Conservation (phyloP, 768 basidiomycete species). For the Dentipellis fragilis region DNA sequence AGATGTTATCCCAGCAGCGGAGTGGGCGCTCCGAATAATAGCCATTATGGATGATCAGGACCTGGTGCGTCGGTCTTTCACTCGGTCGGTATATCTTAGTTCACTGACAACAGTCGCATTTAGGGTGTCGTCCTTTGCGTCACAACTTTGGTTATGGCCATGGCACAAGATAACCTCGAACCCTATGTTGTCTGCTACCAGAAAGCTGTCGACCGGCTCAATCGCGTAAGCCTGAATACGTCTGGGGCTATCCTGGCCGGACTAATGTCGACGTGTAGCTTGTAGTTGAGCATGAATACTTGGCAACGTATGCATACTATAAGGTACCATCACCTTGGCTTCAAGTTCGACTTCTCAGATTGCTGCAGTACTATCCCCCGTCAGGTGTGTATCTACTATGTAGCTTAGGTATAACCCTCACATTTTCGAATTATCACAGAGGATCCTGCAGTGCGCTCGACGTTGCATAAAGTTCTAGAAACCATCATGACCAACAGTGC, state of each 20-base stretch:
- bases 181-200: constrained; percentile 89
- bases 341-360: constrained; percentile 87
- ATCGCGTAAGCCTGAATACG: constrained; percentile 43
- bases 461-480: constrained; percentile 76
- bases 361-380: constrained; percentile 93
- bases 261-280: constrained; percentile 37
- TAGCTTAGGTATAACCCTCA: background rate
- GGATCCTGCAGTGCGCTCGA: constrained; percentile 68
- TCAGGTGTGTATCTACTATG: constrained; percentile 52
- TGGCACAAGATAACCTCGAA: constrained; percentile 90
- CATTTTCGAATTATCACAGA: constrained; percentile 34
- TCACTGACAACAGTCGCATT: background rate
- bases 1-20: constrained; percentile 82
- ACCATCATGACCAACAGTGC: constrained; percentile 87
- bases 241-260: background rate
- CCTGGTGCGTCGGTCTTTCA: constrained; percentile 37
- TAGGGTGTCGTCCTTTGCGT: constrained; percentile 94
- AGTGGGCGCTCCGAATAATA: constrained; percentile 94
- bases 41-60: constrained; percentile 94
- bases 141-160: constrained; percentile 84
- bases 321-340: constrained; percentile 97
- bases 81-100: background rate
- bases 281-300: constrained; percentile 84
- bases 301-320: constrained; percentile 89
- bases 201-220: constrained; percentile 84